Base-by-base conservation (phyloP, 306 rosid genomes). In the Sesbania bispinosa region DNA sequence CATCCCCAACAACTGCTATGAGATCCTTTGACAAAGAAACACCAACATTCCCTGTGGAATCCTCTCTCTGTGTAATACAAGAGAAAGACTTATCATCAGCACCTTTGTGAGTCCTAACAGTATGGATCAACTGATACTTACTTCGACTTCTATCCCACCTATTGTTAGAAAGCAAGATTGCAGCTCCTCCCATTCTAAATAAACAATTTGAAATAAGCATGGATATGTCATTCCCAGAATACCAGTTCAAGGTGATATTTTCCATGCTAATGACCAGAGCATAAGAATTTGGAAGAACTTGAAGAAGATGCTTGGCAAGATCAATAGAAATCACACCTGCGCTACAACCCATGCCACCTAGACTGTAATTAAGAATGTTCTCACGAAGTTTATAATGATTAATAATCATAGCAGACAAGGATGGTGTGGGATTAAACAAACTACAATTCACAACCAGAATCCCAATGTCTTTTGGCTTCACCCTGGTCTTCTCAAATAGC, bases 311-410 rank as follows among this genome's bases (percentile, higher is more conserved):
- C 59, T 83, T 87, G 2, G 92, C 89, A 24, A 87, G 88, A 81
- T 85, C 88, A 29, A 87, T 83, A 0, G 89, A 80, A 77, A 87
- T 83, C 82, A 85, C 69, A 66, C 92, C 88, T 43, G 92, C 92
- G 81, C 92, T 80, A 50, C 92, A 85, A 1, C 92, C 92, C 92
- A 87, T 87, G 35, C 89, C 89, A 3, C 88, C 88, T 7, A 87
- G 84, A 66, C 85, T 87, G 47, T 75, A 87, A 51, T 85, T 87
- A 39, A 73, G 14, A 23, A 85, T 67, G 60, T 87, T 87, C 41
- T 89, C 86, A 14, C 85, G 65, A 61, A 87, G 86, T 80, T 85
- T 87, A 51, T 85, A 87, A 39, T 85, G 89, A 60, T 88, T 85
- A 46, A 88, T 67, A 51, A 88, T 61, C 89, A 85, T 85, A 5